Evolutionary conservation across 2,329 filamentous ascomycete species (phyloP), one percentile per base, ranked within the genome.

Genomic region (Aspergillus neotritici): DNA sequence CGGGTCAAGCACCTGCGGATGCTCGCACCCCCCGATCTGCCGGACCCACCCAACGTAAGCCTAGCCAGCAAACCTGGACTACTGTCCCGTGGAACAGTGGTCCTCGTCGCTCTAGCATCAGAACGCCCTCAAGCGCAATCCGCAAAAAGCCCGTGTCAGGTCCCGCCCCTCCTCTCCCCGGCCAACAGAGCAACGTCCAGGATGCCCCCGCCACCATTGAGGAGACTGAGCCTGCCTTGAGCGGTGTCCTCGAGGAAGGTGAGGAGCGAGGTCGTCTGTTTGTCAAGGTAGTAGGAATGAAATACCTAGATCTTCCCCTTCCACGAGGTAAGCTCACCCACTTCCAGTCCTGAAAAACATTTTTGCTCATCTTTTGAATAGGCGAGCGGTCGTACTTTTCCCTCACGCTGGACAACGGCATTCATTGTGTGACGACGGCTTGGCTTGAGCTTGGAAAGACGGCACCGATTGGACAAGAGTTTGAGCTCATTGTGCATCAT

Each of bases 251-350:
- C 8, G 84, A 87, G 42, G 90, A 96, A 46, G 87, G 82, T 41
- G 84, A 83, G 46, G 93, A 98, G 68, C 77, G 93, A 55, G 93
- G 93, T 8, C 78, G 93, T 48, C 76, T 98, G 2, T 98, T 98
- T 58, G 90, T 98, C 53, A 98, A 98, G 73, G 93, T 98, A n/a
- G 85, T 97, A 65, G 90, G 91, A 34, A 89, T 97, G 51, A 97
- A 97, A 66, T 90, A 97, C 57, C 77, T 98, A 31, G 90, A 96
- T 60, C 74, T 97, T 34, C 91, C 93, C 15, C 73, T 98, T 43
- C 90, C 93, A 28, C 86, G 84, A 70, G 91, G 88, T 93, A 78
- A 76, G 84, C 63, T 29, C 25, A 9, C 31, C n/a, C 13, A 16
- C 31, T 8, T 13, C 2, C 29, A n/a, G 7, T 3, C 21, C 7